phyloP scores from a whole-genome alignment of 495 filamentous ascomycete genomes.

The Hypomontagnella monticulosa region DNA sequence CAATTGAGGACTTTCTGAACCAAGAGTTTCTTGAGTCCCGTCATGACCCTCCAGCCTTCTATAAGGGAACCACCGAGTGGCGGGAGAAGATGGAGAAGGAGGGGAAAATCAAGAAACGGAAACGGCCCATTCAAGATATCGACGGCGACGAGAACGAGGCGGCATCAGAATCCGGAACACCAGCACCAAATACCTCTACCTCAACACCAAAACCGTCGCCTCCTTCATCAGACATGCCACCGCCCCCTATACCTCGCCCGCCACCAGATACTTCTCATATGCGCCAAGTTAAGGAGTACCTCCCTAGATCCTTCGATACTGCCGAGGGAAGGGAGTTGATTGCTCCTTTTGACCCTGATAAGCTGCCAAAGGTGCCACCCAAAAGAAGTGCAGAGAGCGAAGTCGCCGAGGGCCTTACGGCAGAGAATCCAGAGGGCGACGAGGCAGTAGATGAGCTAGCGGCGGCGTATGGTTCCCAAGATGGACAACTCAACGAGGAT shows the following conservation, averaged over 20 bases:
- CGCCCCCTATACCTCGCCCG: slow-evolving; percentile 36
- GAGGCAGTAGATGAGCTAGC: slow-evolving; percentile 48
- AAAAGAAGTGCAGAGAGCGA: slow-evolving; percentile 29
- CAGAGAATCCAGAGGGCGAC: slow-evolving; percentile 45
- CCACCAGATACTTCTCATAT: slow-evolving; percentile 40
- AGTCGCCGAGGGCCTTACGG: slow-evolving; percentile 46
- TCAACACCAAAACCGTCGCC: slow-evolving; percentile 24
- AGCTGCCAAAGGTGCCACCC: slow-evolving; percentile 35
- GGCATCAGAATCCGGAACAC: slow-evolving; percentile 19
- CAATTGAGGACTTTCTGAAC: slow-evolving; percentile 85
- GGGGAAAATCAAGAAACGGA: slow-evolving; percentile 54
- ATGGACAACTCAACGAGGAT: slow-evolving; percentile 10
- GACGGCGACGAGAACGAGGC: slow-evolving; percentile 41
- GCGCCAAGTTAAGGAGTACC: slow-evolving; percentile 43
- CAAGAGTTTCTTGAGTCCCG: slow-evolving; percentile 60
- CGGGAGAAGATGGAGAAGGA: slow-evolving; percentile 59
- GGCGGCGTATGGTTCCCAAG: slow-evolving; percentile 27
- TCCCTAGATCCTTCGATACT: slow-evolving; percentile 42
- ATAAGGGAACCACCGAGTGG: slow-evolving; percentile 65
- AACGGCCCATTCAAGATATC: slow-evolving; percentile 51
- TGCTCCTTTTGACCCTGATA: slow-evolving; percentile 40
- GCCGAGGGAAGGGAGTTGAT: slow-evolving; percentile 39
- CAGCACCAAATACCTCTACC: slow-evolving; percentile 16
- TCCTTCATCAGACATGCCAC: slow-evolving; percentile 32
- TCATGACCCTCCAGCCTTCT: slow-evolving; percentile 85